Base-by-base conservation (phyloP, 2,329 filamentous ascomycete genomes). In the Fusarium subglutinans region DNA sequence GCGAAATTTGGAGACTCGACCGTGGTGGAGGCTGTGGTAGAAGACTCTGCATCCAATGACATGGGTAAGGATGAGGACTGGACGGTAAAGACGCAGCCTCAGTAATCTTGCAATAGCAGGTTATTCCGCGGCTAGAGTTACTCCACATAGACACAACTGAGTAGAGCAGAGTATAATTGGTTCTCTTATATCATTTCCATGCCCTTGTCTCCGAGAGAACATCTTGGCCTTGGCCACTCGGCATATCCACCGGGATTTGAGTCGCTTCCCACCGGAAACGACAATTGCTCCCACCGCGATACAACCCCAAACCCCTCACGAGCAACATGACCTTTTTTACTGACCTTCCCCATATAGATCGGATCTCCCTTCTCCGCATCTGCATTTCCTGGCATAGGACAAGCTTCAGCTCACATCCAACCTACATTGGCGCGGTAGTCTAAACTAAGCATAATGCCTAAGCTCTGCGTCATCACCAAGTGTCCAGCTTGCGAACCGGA, bases 31-130 rank as follows among this genome's bases (percentile, higher is more conserved):
- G 57, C 37, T 9, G 13, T 33, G 24, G 22, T 11, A 2, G 57
- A 60, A 20, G 57, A 60, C n/a, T 60, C 57, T 15, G 28, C 57
- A 41, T 60, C 57, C 6, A 38, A 60, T 33, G 57, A 35, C 28
- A 43, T 41, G 22, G 37, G n/a, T 22, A 55, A 60, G n/a, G 28
- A 30, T 11, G 57, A 35, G 8, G 26, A 18, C 8, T 54, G 51
- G 51, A 55, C 8, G 5, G 35, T 55, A 2, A 28, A 55, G 6
- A 18, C 12, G 8, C 51, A 41, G 4, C 3, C 51, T 4, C 20
- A 28, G 51, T 41, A n/a, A 22, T 22, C 14, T 3, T 6, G 26
- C 9, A 30, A 28, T 9, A 11, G 20, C 4, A 22, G 4, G 5
- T 40, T 4, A 28, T 9, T n/a, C 4, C 7, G 14, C 14, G 13